phyloP scores from a whole-genome alignment of 1,284 basidiomycete species.

The Heliocybe sulcata region DNA sequence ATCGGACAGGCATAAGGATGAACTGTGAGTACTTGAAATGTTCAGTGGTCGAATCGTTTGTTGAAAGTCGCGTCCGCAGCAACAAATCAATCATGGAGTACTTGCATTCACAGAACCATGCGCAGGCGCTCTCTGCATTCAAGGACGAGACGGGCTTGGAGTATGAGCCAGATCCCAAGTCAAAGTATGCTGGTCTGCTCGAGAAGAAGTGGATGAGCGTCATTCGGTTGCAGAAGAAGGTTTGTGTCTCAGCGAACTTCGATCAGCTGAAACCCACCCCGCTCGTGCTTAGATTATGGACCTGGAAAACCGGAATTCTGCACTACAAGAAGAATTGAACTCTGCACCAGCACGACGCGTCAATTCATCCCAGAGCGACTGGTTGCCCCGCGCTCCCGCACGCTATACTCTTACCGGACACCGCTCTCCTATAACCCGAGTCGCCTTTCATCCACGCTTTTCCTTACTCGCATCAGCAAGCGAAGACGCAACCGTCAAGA shows the following conservation, averaged over 20 bases:
- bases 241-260: constrained; percentile 17
- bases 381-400: constrained; percentile 78
- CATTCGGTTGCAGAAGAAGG: constrained; percentile 91
- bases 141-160: constrained; percentile 51
- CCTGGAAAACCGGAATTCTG: constrained; percentile 72
- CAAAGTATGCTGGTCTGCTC: constrained; percentile 76
- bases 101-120: constrained; percentile 61
- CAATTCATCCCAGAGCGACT: constrained; percentile 59
- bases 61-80: constrained; percentile 28
- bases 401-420: constrained; percentile 79
- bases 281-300: constrained; percentile 68
- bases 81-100: constrained; percentile 86
- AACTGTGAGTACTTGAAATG: constrained; percentile 50
- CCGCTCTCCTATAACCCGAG: constrained; percentile 67
- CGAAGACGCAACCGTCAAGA: constrained; percentile 84
- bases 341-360: constrained; percentile 51
- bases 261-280: neutral
- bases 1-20: constrained; percentile 77
- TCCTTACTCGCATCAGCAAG: constrained; percentile 79
- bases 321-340: constrained; percentile 73
- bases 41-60: neutral
- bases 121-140: constrained; percentile 56
- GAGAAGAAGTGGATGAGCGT: constrained; percentile 97
- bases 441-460: constrained; percentile 86
- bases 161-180: constrained; percentile 76